Evolutionary conservation across 495 filamentous ascomycete species (phyloP).

Genomic region (Acidiella bohemica): DNA sequence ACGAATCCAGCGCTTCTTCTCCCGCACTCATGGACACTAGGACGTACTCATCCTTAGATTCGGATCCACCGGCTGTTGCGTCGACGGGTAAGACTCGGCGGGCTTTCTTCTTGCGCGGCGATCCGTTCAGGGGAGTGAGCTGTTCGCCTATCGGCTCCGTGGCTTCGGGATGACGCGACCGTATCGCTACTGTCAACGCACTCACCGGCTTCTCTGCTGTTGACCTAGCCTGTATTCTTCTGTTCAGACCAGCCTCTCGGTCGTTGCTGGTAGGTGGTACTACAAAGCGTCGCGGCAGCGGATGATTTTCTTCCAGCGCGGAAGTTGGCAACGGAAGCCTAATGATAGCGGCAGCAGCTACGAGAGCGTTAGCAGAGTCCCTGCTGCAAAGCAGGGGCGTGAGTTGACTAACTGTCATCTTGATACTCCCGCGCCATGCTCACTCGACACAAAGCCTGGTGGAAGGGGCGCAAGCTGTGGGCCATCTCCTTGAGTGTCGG

Average conservation of each 20-base stretch:
- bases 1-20: too few relatives aligned
- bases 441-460: constrained; percentile 22
- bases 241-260: too few relatives aligned
- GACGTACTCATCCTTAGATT: too few relatives aligned
- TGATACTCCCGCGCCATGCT: constrained; percentile 19
- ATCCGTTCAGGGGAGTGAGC: too few relatives aligned
- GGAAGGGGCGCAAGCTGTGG: constrained; percentile 20
- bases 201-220: not conserved
- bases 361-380: not conserved
- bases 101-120: too few relatives aligned
- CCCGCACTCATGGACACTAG: too few relatives aligned
- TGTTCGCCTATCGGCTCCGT: too few relatives aligned
- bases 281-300: not conserved
- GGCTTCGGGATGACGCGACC: too few relatives aligned
- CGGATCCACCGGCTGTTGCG: too few relatives aligned
- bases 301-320: too few relatives aligned
- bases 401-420: constrained; percentile 23
- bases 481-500: constrained; percentile 18
- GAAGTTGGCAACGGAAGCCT: constrained; percentile 14
- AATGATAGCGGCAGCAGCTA: constrained; percentile 17
- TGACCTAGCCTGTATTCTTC: not conserved
- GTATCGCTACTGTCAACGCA: not conserved
- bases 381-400: not conserved
- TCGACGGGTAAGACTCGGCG: too few relatives aligned
- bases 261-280: constrained; percentile 10